These are phyloP conservation scores for Nannochloris sp. DNA, from an alignment of 139 green algal species.

Conservation along the genomic window DNA sequence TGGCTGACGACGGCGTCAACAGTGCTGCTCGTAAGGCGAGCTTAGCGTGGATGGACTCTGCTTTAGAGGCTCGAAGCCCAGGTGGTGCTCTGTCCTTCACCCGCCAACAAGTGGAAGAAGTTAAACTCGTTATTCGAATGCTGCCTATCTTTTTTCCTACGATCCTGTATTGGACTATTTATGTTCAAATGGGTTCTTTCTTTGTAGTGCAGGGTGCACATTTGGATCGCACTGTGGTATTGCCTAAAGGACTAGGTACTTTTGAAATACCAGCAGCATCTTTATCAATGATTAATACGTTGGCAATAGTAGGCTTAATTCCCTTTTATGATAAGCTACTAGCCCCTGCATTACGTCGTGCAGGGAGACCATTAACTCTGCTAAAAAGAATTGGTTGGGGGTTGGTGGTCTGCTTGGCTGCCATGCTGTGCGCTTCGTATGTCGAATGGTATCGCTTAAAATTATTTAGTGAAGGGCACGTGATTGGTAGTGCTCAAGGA, in stretches of 20 bases:
- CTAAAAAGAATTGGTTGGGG: constrained; percentile 78
- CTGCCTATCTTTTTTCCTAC: constrained; percentile 84
- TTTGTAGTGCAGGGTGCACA: constrained; percentile 81
- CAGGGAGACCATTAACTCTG: constrained; percentile 51
- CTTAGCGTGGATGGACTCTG: constrained; percentile 4
- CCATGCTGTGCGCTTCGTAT: constrained; percentile 62
- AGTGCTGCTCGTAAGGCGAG: neutral
- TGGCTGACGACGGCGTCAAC: too few relatives aligned
- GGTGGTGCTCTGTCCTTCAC: constrained; percentile 30
- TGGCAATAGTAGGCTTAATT: constrained; percentile 75
- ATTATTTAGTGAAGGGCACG: constrained; percentile 26
- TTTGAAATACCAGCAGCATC: constrained; percentile 73
- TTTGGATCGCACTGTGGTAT: constrained; percentile 55
- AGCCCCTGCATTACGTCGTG: constrained; percentile 47
- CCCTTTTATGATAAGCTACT: constrained; percentile 77
- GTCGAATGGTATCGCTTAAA: constrained; percentile 63
- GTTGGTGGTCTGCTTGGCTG: constrained; percentile 60
- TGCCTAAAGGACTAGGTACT: constrained; percentile 7
- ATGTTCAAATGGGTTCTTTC: constrained; percentile 82
- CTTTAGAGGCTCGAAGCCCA: neutral
- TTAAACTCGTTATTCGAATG: constrained; percentile 85
- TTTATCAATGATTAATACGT: constrained; percentile 81
- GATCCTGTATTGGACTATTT: constrained; percentile 89
- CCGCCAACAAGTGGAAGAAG: constrained; percentile 75
- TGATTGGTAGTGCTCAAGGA: neutral